Percentiles rank a stretch among this genome's conserved stretches.
phyloP scores from a whole-genome alignment of 768 basidiomycete genomes.

The Chalciporus pseudorubinellus region DNA sequence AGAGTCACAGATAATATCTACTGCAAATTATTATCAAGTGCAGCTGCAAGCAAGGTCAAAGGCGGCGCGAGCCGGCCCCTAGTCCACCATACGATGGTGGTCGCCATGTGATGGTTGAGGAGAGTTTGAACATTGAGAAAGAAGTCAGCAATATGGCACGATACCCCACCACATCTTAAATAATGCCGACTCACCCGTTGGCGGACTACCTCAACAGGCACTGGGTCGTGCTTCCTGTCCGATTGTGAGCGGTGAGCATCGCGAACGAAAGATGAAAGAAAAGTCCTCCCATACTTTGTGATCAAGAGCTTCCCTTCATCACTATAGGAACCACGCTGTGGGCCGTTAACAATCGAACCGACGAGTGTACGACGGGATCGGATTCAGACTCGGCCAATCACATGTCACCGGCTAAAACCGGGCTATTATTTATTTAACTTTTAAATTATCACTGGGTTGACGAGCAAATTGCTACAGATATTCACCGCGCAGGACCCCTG shows the following conservation, averaged over 20 bases:
- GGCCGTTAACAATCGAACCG: no score
- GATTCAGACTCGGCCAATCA: conserved; percentile 13
- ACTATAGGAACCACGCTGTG: conserved; percentile 63
- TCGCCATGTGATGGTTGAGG: conserved; percentile 43
- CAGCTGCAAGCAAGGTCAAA: no score
- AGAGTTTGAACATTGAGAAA: conserved; percentile 41
- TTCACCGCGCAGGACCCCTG: no score
- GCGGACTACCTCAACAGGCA: conserved; percentile 41
- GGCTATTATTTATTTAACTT: neutral
- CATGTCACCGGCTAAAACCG: conserved; percentile 12
- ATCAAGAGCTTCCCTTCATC: conserved; percentile 56
- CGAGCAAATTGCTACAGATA: no score
- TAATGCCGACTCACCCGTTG: conserved; percentile 41
- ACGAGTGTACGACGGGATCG: neutral
- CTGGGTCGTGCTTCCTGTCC: conserved; percentile 51
- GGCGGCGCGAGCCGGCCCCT: no score
- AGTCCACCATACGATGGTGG: no score
- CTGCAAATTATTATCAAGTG: no score
- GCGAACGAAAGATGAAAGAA: no score
- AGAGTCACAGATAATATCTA: no score
- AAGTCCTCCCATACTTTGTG: conserved; percentile 41
- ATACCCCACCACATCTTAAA: neutral
- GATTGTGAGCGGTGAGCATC: neutral
- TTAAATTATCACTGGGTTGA: no score
- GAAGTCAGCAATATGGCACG: neutral